A percentile compares a stretch with the other conserved stretches of the same genome.
Conservation (phyloP, 2,329 filamentous ascomycete species). For the Massarina eburnea region DNA sequence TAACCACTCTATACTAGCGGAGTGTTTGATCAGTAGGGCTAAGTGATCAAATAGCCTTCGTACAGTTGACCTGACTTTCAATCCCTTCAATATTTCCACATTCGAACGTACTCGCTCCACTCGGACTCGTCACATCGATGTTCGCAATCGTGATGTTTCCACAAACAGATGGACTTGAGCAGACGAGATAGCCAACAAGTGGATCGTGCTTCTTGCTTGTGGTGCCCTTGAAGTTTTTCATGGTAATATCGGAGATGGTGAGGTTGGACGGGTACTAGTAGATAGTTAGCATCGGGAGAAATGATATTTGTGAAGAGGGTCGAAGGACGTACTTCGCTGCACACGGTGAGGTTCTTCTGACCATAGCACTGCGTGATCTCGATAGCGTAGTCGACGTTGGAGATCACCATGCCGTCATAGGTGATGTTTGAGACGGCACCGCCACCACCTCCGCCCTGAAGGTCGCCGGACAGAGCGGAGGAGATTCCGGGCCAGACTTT, state of each 20-base stretch:
- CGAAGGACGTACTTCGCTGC: conserved; percentile 44
- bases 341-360: conserved; percentile 63
- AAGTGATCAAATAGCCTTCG: conserved; percentile 5
- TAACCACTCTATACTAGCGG: no score
- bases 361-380: conserved; percentile 68
- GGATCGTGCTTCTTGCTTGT: conserved; percentile 51
- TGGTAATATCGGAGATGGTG: conserved; percentile 57
- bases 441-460: conserved; percentile 66
- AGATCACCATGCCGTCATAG: conserved; percentile 62
- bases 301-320: neutral
- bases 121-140: conserved; percentile 52
- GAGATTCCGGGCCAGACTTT: conserved; percentile 69
- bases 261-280: conserved; percentile 55
- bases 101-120: conserved; percentile 46
- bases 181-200: conserved; percentile 48
- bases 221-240: conserved; percentile 59
- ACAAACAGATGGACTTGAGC: conserved; percentile 51
- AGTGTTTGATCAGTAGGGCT: no score
- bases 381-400: conserved; percentile 67
- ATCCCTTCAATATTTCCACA: conserved; percentile 46
- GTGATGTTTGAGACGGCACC: conserved; percentile 68
- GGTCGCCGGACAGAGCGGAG: conserved; percentile 59
- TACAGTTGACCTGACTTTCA: conserved; percentile 35
- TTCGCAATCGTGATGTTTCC: conserved; percentile 49
- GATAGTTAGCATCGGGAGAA: conserved; percentile 1